Base-by-base conservation (phyloP, 768 basidiomycete genomes). In the Paxillus ammoniavirescens region DNA sequence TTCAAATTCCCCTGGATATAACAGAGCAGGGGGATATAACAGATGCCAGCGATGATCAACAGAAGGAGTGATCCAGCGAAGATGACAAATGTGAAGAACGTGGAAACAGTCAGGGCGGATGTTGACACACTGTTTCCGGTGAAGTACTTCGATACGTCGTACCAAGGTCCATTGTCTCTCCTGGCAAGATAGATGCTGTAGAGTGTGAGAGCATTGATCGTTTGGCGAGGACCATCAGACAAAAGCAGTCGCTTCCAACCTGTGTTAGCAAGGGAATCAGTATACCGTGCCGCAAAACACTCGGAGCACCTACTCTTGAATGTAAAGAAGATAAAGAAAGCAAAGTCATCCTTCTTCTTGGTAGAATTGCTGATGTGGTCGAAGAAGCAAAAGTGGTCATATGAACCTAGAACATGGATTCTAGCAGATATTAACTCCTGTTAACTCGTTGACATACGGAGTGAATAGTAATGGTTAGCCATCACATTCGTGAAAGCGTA, bases 281-380 rank as follows among this genome's bases (percentile, higher is more conserved):
- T 43, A 36, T 26, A 38, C 12, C 38, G 13, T 38, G n/a, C 44
- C 17, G 6, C 56, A 17, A 47, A 12, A 18, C 33, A 43, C 42
- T 14, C 15, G 47, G 18, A 46, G 7, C 17, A 76, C 85, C 50
- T 56, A 91, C 96, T 96, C 79, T 99, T 99, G 82, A 99, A 98
- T 1, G 89, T 90, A 74, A 99, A 99, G 83, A 98, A 99, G 66
- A 98, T 83, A 72, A 97, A 99, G 80, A 98, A 98, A 33, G 96
- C 95, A 72, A 99, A 94, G 65, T 97, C 93, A 67, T 99, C 97
- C 71, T 89, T 94, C 57, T 84, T 86, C 80, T 96, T 98, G 30
- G 93, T 94, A 26, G 97, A 98, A 65, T 91, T 87, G 65, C 86
- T 86, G 72, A 99, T 97, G 62, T 98, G 93, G 61, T 91, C 87